A percentile compares a stretch with the other conserved stretches of the same genome.
These are phyloP conservation scores for Daldinia decipiens DNA, from an alignment of 495 filamentous ascomycete species.

Conservation along the genomic window DNA sequence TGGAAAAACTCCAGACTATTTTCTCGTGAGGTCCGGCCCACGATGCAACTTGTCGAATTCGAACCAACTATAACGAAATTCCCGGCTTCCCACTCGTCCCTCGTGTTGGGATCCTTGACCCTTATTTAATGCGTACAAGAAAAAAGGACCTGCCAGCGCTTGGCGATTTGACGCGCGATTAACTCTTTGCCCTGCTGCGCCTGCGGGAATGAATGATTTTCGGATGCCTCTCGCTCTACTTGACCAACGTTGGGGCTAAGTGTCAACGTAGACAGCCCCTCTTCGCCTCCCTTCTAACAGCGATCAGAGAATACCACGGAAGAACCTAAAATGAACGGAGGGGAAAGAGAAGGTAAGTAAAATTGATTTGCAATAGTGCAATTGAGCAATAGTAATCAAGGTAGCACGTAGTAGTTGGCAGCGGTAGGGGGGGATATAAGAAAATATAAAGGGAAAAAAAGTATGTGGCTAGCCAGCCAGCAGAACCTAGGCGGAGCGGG, in stretches of 20 bases:
- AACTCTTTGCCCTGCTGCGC: slow-evolving; percentile 48
- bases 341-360: slow-evolving; percentile 12
- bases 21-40: slow-evolving; percentile 45
- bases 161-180: slow-evolving; percentile 61
- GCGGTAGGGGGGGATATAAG: slow-evolving; percentile 29
- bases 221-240: slow-evolving; percentile 21
- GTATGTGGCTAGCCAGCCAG: slow-evolving; percentile 43
- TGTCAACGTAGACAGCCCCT: slow-evolving; percentile 25
- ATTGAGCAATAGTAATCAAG: slow-evolving; percentile 40
- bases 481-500: slow-evolving; percentile 43
- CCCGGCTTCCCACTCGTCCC: slow-evolving; percentile 28
- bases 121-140: slow-evolving; percentile 42
- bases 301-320: slow-evolving; percentile 16
- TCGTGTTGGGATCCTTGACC: slow-evolving; percentile 36
- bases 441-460: slow-evolving; percentile 35
- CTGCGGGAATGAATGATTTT: slow-evolving; percentile 48
- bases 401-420: slow-evolving; percentile 31
- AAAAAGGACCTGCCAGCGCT: slow-evolving; percentile 45
- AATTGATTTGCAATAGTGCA: slow-evolving; percentile 25
- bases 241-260: slow-evolving; percentile 14
- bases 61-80: slow-evolving; percentile 36
- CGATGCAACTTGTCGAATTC: slow-evolving; percentile 43
- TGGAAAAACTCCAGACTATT: slow-evolving; percentile 33
- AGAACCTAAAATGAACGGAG: slow-evolving; percentile 13
- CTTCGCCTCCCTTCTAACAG: slow-evolving; percentile 30